A percentile compares a stretch with the other conserved stretches of the same genome.
Evolutionary conservation across 2,329 filamentous ascomycete species (phyloP).

Genomic region (Trichoderma sp.): DNA sequence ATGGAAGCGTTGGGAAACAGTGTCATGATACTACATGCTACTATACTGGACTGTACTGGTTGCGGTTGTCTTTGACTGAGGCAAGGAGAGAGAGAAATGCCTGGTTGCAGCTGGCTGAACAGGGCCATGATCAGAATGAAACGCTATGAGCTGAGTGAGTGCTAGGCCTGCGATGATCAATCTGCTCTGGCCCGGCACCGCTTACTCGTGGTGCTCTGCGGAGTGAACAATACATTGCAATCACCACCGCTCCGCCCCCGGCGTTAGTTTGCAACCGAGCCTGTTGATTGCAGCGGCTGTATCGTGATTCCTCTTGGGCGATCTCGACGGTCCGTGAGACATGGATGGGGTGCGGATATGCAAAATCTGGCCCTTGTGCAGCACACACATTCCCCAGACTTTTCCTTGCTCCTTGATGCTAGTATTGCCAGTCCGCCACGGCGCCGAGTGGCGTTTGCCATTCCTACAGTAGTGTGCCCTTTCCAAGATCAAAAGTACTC

Average conservation of each 20-base stretch:
- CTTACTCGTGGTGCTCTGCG: not conserved
- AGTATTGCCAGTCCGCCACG: not conserved
- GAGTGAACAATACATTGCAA: not conserved
- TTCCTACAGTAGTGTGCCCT: constrained; percentile 12
- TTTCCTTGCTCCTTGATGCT: not conserved
- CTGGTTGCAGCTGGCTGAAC: not conserved
- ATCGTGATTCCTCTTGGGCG: constrained; percentile 13
- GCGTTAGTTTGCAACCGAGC: not conserved
- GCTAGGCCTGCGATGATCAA: constrained; percentile 6
- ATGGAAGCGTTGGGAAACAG: not conserved
- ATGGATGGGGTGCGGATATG: constrained; percentile 20
- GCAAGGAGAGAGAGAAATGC: not conserved
- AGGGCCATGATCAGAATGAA: not conserved
- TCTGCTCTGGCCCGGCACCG: not conserved
- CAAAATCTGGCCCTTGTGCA: not conserved
- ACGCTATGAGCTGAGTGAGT: not conserved
- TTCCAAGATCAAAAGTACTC: not conserved
- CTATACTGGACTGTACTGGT: not conserved
- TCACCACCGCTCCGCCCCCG: not conserved
- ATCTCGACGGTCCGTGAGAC: constrained; percentile 20
- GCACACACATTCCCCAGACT: constrained; percentile 20
- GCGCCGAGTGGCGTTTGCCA: not conserved
- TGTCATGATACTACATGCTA: not conserved
- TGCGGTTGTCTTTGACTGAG: not conserved
- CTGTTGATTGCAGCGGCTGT: constrained; percentile 1